Percentiles rank a stretch among this genome's conserved stretches.
These are phyloP conservation scores for Populus pruinosa DNA, from an alignment of 345 rosid species.

Conservation along the genomic window DNA sequence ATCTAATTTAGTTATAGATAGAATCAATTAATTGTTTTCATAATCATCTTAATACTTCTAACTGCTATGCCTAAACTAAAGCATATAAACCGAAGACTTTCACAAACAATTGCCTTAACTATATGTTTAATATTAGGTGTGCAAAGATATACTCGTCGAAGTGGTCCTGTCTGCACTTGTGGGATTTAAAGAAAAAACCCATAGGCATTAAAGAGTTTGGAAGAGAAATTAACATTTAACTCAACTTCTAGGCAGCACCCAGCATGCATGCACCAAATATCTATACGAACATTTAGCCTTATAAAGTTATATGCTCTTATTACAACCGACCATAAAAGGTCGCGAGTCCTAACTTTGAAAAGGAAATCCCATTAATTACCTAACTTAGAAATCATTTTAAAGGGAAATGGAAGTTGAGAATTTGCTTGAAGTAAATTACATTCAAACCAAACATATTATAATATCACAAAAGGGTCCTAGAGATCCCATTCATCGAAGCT, in stretches of 20 bases:
- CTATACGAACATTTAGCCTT: neutral
- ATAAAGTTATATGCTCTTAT: neutral
- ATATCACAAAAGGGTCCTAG: neutral
- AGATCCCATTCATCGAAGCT: neutral
- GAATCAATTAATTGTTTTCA: too few species aligned
- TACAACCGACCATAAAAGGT: neutral
- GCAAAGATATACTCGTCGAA: too few species aligned
- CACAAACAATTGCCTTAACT: too few species aligned
- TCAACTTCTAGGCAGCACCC: neutral
- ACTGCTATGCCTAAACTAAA: too few species aligned
- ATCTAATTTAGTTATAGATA: too few species aligned
- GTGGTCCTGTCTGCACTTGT: too few species aligned
- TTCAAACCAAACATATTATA: neutral
- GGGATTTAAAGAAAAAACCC: too few species aligned
- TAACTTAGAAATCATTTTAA: neutral
- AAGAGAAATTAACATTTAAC: too few species aligned
- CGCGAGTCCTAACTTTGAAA: neutral
- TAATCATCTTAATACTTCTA: too few species aligned
- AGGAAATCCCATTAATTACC: neutral
- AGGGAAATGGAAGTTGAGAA: neutral
- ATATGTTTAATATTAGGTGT: too few species aligned
- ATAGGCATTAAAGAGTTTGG: too few species aligned
- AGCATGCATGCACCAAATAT: neutral
- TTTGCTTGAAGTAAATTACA: neutral
- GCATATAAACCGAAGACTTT: too few species aligned